Conservation (phyloP, 768 basidiomycete species). For the Mycena capillaripes region DNA sequence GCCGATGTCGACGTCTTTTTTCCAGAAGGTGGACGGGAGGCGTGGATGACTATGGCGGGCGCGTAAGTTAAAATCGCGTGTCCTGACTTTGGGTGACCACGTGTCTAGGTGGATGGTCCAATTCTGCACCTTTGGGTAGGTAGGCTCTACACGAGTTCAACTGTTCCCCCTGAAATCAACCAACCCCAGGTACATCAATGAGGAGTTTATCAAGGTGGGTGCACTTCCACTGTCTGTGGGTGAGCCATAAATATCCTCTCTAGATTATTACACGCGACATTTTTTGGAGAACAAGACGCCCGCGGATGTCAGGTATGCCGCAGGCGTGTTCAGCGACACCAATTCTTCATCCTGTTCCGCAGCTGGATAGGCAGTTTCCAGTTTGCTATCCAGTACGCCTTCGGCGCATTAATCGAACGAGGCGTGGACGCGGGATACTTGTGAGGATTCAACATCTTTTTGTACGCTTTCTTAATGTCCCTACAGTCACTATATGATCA, state of each 20-base stretch:
- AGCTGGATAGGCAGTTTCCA: constrained; percentile 68
- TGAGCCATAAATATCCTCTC: constrained; percentile 6
- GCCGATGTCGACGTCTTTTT: too few relatives aligned
- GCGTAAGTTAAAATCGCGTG: constrained; percentile 50
- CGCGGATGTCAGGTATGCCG: constrained; percentile 58
- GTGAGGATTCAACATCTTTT: constrained; percentile 47
- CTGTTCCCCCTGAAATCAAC: too few relatives aligned
- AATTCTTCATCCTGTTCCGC: constrained; percentile 2
- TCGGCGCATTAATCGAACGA: constrained; percentile 56
- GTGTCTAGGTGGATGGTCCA: constrained; percentile 52
- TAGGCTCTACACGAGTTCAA: constrained; percentile 44
- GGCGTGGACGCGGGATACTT: constrained; percentile 66
- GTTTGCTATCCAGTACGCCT: constrained; percentile 59
- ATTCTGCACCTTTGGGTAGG: constrained; percentile 59
- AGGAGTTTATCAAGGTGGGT: constrained; percentile 56
- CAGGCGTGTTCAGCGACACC: too few relatives aligned
- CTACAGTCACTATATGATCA: constrained; percentile 52
- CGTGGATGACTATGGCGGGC: constrained; percentile 50
- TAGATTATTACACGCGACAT: constrained; percentile 58
- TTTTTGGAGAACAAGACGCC: constrained; percentile 54
- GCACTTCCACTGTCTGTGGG: constrained; percentile 26
- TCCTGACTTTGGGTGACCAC: background rate
- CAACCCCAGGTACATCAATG: constrained; percentile 55
- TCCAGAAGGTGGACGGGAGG: too few relatives aligned
- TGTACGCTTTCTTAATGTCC: constrained; percentile 40